Conservation (phyloP, 768 basidiomycete genomes). For the Tylopilus balloui region DNA sequence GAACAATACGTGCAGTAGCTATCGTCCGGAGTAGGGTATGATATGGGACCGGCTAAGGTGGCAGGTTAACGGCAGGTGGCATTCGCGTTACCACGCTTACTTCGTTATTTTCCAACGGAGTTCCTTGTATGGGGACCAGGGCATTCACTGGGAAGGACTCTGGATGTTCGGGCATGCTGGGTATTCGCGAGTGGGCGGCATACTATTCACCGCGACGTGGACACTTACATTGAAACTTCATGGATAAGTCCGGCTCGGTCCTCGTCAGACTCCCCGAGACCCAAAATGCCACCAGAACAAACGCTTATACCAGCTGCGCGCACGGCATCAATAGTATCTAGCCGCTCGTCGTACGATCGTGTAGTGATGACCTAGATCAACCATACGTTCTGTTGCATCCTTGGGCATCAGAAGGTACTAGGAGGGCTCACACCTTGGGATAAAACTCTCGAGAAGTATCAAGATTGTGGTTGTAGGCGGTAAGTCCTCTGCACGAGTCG, state of each 20-base stretch:
- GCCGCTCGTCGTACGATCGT: constrained; percentile 87
- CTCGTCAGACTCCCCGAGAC: constrained; percentile 84
- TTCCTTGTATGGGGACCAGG: constrained; percentile 91
- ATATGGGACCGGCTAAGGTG: constrained; percentile 64
- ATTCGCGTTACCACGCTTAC: constrained; percentile 36
- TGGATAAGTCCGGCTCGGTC: constrained; percentile 93
- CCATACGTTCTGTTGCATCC: background rate
- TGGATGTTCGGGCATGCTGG: constrained; percentile 91
- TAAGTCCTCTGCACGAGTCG: constrained; percentile 60
- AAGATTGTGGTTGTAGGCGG: constrained; percentile 98
- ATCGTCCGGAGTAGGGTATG: constrained; percentile 89
- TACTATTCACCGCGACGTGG: background rate
- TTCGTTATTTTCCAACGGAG: constrained; percentile 88
- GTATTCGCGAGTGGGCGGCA: constrained; percentile 4
- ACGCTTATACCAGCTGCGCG: constrained; percentile 95
- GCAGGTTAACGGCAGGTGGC: constrained; percentile 7
- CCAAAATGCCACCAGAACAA: constrained; percentile 94
- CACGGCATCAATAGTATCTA: constrained; percentile 86
- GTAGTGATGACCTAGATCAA: constrained; percentile 83
- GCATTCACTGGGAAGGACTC: constrained; percentile 99
- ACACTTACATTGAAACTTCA: constrained; percentile 81
- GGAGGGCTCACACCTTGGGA: constrained; percentile 58
- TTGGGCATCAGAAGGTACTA: background rate
- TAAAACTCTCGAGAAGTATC: constrained; percentile 98
- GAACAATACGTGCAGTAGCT: constrained; percentile 88